These are phyloP conservation scores for Rhizopogon rudus DNA, from an alignment of 768 basidiomycete species.

Conservation along the genomic window DNA sequence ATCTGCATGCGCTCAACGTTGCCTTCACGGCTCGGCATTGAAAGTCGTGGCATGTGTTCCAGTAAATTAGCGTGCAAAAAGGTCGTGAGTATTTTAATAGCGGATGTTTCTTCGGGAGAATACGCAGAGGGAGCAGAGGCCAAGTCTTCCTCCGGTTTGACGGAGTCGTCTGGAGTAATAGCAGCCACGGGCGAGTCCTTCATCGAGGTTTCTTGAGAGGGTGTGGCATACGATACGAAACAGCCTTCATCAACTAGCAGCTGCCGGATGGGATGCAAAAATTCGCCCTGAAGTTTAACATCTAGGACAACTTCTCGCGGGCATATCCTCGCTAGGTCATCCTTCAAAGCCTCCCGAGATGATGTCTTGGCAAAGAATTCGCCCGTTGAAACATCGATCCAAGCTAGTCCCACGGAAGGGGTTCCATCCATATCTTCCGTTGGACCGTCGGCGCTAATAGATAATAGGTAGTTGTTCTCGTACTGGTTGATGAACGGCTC, in stretches of 20 bases:
- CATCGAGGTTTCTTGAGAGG: neutral
- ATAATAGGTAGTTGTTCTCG: conserved; percentile 88
- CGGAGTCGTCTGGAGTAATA: conserved; percentile 13
- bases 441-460: conserved; percentile 37
- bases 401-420: conserved; percentile 65
- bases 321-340: conserved; percentile 76
- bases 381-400: conserved; percentile 93
- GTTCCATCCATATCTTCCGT: neutral
- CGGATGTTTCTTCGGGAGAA: conserved; percentile 42
- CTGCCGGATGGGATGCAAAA: conserved; percentile 42
- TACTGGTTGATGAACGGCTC: conserved; percentile 82
- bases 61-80: conserved; percentile 67
- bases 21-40: conserved; percentile 53
- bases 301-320: conserved; percentile 82
- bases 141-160: conserved; percentile 9
- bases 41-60: conserved; percentile 70
- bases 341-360: conserved; percentile 52
- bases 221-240: conserved; percentile 46
- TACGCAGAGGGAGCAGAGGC: conserved; percentile 14
- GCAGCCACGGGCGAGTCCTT: neutral
- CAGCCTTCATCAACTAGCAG: conserved; percentile 49
- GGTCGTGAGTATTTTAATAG: conserved; percentile 56
- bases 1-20: conserved; percentile 72
- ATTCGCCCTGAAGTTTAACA: conserved; percentile 28
- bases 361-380: conserved; percentile 81